Evolutionary conservation across 805 yeast species (phyloP).

Genomic region (Sporopachydermia quercuum): DNA sequence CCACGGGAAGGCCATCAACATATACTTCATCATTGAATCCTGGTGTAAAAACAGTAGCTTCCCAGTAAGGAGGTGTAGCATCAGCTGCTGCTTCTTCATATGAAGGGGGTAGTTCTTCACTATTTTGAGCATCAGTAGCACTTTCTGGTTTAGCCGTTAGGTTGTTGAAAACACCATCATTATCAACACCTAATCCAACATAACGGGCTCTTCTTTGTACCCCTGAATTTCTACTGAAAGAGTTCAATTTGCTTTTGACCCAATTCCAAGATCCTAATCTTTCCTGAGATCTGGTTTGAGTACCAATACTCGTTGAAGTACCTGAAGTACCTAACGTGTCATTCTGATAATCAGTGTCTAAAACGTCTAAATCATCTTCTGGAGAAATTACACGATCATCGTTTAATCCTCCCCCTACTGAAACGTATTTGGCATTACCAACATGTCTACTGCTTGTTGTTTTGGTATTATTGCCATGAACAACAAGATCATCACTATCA

Average conservation of each 20-base stretch:
- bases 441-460: too few relatives aligned
- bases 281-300: neutral
- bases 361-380: neutral
- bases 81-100: conserved; percentile 94
- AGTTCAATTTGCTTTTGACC: neutral
- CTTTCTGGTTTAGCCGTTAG: conserved; percentile 79
- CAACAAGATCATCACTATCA: too few relatives aligned
- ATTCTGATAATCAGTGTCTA: neutral
- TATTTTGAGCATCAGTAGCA: conserved; percentile 15
- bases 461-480: too few relatives aligned
- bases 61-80: conserved; percentile 95
- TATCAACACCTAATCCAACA: conserved; percentile 11
- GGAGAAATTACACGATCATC: neutral
- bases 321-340: neutral
- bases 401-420: neutral
- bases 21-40: conserved; percentile 76
- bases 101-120: conserved; percentile 58
- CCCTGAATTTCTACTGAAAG: neutral
- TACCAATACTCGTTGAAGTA: too few relatives aligned
- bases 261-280: neutral
- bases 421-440: too few relatives aligned
- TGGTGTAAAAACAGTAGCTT: conserved; percentile 67
- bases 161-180: conserved; percentile 90
- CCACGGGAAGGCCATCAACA: conserved; percentile 93
- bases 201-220: neutral